Evolutionary conservation across 2,329 filamentous ascomycete species (phyloP).

Genomic region (Blastomyces percursus): DNA sequence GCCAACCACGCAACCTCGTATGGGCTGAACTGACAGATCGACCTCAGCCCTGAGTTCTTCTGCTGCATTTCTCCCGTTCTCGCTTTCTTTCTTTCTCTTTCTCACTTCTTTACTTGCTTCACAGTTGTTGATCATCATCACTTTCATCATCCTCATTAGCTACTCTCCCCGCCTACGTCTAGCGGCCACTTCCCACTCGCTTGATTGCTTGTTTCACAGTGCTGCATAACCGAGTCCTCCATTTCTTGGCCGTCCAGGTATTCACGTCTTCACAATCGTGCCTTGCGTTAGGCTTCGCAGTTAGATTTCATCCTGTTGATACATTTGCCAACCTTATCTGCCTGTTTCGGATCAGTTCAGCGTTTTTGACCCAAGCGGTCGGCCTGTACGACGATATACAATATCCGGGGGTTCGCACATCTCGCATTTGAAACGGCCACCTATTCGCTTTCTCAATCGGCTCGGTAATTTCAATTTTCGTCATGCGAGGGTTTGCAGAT

Average conservation of each 20-base stretch:
- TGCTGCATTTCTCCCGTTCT: background rate
- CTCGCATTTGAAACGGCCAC: background rate
- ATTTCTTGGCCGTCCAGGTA: background rate
- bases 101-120: background rate
- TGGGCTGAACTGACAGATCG: background rate
- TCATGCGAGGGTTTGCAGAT: conserved; percentile 81
- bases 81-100: background rate
- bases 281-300: background rate
- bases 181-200: background rate
- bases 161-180: background rate
- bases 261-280: background rate
- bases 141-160: background rate
- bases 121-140: background rate
- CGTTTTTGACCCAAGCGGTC: background rate
- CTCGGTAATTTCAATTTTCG: conserved; percentile 19
- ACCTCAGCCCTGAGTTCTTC: background rate
- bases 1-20: background rate
- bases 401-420: background rate
- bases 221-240: background rate
- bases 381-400: background rate
- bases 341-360: background rate
- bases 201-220: background rate
- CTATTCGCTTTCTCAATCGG: background rate
- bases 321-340: background rate
- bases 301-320: background rate